Conservation (phyloP, 2,329 filamentous ascomycete species). For the Neofusicoccum ribis region DNA sequence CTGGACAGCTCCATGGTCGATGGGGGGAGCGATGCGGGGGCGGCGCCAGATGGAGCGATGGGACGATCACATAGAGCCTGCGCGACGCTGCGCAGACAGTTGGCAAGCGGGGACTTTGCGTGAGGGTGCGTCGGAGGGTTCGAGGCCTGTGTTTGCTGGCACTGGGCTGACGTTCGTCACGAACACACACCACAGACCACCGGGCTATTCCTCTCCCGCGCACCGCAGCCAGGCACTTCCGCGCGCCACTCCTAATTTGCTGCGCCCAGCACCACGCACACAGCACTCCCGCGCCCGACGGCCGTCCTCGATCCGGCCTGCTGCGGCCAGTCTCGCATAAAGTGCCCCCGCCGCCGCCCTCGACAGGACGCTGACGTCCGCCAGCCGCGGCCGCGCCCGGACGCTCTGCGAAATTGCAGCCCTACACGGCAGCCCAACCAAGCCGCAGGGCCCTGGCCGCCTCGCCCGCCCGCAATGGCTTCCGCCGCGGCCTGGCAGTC, state of each 20-base stretch:
- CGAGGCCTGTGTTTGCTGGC: background rate
- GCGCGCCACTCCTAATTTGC: slow-evolving; percentile 19
- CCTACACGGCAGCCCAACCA: slow-evolving; percentile 15
- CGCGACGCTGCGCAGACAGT: slow-evolving; percentile 13
- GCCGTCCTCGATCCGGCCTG: background rate
- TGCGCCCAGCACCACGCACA: background rate
- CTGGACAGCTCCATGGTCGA: slow-evolving; percentile 65
- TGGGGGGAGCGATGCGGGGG: slow-evolving; percentile 11
- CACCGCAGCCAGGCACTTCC: slow-evolving; percentile 17
- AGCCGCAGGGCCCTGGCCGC: background rate
- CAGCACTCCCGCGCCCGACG: slow-evolving; percentile 1
- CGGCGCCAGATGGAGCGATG: slow-evolving; percentile 9
- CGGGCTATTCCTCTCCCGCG: slow-evolving; percentile 18
- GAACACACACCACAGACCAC: slow-evolving; percentile 16
- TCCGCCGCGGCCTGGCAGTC: slow-evolving; percentile 37
- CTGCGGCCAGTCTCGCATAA: slow-evolving; percentile 3
- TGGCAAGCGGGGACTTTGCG: slow-evolving; percentile 1
- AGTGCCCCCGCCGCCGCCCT: background rate
- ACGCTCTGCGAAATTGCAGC: slow-evolving; percentile 15
- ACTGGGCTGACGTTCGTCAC: slow-evolving; percentile 18
- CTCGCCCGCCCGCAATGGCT: slow-evolving; percentile 1
- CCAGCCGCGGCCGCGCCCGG: slow-evolving; percentile 1
- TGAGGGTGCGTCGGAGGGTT: slow-evolving; percentile 1
- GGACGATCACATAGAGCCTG: slow-evolving; percentile 18
- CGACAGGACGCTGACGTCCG: slow-evolving; percentile 1